These are phyloP conservation scores for Spathaspora sp. DNA, from an alignment of 1,139 yeast genomes.

Conservation along the genomic window DNA sequence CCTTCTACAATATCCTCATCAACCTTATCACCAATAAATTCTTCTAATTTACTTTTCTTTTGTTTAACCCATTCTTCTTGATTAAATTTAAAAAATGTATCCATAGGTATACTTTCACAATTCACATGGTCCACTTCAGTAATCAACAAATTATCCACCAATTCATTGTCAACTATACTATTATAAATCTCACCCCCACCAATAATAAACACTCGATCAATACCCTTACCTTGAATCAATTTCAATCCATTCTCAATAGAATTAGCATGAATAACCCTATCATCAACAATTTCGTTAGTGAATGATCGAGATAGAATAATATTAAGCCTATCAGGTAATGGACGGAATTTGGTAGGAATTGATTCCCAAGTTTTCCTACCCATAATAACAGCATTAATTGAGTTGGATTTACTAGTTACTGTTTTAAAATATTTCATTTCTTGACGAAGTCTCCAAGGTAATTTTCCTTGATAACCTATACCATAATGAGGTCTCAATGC, in stretches of 20 bases:
- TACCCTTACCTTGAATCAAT: slow-evolving; percentile 9
- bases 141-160: slow-evolving; percentile 61
- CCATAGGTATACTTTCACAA: slow-evolving; percentile 49
- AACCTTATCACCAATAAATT: slow-evolving; percentile 39
- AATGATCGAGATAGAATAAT: slow-evolving; percentile 63
- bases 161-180: slow-evolving; percentile 41
- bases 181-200: slow-evolving; percentile 93
- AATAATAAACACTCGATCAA: slow-evolving; percentile 71
- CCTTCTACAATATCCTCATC: slow-evolving; percentile 47
- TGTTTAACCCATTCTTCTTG: slow-evolving; percentile 37
- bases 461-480: slow-evolving; percentile 74
- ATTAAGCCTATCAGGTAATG: slow-evolving; percentile 74
- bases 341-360: slow-evolving; percentile 81
- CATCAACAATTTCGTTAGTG: slow-evolving; percentile 19
- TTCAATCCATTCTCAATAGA: slow-evolving; percentile 48
- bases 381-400: slow-evolving; percentile 82
- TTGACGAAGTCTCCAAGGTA: slow-evolving; percentile 85
- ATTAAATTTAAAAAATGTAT: slow-evolving; percentile 56
- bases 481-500: slow-evolving; percentile 80
- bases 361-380: slow-evolving; percentile 97
- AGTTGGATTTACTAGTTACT: slow-evolving; percentile 53
- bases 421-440: slow-evolving; percentile 85
- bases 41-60: slow-evolving; percentile 33
- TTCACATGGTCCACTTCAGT: slow-evolving; percentile 58
- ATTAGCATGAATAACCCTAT: slow-evolving; percentile 39